Evolutionary conservation across 1,284 basidiomycete species (phyloP), one percentile per base, ranked within the genome.

Genomic region (Ceratobasidium sp.): DNA sequence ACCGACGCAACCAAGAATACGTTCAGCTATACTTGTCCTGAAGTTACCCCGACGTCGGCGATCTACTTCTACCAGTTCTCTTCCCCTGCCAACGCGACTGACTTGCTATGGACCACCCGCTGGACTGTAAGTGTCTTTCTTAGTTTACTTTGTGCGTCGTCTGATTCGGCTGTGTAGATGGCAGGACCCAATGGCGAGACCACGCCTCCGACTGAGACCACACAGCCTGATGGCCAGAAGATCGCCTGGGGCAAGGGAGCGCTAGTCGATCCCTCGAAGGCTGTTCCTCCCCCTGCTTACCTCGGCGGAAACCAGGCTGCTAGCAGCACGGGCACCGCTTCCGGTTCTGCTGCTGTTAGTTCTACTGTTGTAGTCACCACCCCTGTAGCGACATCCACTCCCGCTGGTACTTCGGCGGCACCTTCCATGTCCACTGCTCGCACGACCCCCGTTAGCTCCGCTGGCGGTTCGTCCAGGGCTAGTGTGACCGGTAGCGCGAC

Each of bases 11-110:
- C 70, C 56, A 44, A 58, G 39, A 71, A 63, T 20, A 71, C 77
- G 9, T 81, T 49, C 55, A 71, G 70, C 23, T 81, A 77, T 55
- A 40, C 55, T 44, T 81, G 80, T 79, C 80, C 80, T 26, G 77
- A 78, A 42, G 78, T 80, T 60, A 77, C 63, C 13, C 73, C 71
- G 46, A 68, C 72, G 46, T 79, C 80, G 44, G 49, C 60, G 26
- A 77, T 79, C 72, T 79, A 79, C 77, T 81, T 79, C 60, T 81
- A 81, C 77, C 80, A 81, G 58, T 81, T 79, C 77, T 80, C 80
- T 3, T 23, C 33, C 39, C 56, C 73, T 3, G 28, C 51, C 4
- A 67, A 79, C 33, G 55, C 77, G 20, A 77, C 60, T 6, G 75
- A 79, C 58, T 39, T 81, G 63, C 56, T 77, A 44, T 81, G 80